Percentiles rank a stretch among this genome's conserved stretches.
Conservation (phyloP, 176 grass and related monocot species). For the Aegilops longissima region DNA sequence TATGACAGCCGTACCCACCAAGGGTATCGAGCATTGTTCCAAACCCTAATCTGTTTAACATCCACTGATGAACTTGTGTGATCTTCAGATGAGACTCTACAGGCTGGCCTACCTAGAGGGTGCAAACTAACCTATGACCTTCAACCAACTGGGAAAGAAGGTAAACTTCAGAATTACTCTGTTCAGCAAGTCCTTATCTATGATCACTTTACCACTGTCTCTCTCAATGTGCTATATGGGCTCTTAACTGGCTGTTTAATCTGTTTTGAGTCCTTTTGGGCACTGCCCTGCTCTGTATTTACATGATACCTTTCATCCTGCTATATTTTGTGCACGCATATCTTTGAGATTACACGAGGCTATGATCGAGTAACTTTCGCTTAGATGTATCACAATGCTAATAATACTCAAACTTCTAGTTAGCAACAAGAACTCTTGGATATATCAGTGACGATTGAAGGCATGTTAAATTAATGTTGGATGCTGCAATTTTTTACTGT, state of each 20-base stretch:
- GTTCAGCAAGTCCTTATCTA: neutral
- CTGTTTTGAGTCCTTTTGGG: neutral
- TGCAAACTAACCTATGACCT: neutral
- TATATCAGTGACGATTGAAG: no score
- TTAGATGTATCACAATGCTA: neutral
- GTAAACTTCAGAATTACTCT: neutral
- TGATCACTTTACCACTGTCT: neutral
- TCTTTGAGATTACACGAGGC: neutral
- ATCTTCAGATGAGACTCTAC: neutral
- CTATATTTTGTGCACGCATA: neutral
- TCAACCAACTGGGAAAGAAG: neutral
- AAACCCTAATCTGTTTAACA: no score
- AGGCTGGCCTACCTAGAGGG: neutral
- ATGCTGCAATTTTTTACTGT: neutral
- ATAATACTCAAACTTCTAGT: neutral
- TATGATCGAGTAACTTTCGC: neutral
- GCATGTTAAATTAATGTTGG: no score
- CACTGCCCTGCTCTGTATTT: neutral
- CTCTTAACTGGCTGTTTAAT: neutral
- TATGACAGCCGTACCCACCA: no score
- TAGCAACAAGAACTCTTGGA: neutral
- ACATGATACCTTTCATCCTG: neutral
- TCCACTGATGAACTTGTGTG: neutral
- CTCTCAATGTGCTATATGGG: neutral
- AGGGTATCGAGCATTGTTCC: no score